Percentiles rank a stretch among this genome's conserved stretches.
Evolutionary conservation across 441 rosid genomes (phyloP).

Genomic region (Cnidoscolus chayamansa): DNA sequence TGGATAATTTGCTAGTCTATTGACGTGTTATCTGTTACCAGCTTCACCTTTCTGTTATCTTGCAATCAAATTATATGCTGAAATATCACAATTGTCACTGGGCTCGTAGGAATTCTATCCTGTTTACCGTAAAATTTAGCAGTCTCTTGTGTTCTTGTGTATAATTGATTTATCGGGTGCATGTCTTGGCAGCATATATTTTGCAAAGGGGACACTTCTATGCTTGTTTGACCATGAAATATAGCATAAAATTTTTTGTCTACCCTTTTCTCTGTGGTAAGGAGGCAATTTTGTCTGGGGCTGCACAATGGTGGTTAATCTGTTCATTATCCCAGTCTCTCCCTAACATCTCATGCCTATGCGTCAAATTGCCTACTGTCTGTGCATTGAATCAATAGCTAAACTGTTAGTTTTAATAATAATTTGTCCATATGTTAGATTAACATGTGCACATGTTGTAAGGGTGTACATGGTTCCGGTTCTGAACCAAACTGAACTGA

Average conservation of each 20-base stretch:
- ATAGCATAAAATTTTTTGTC: neutral
- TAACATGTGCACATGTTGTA: neutral
- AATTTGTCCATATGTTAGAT: neutral
- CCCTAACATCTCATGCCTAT: neutral
- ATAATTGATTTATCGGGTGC: conserved; percentile 4
- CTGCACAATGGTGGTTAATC: neutral
- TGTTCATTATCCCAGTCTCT: neutral
- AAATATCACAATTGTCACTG: neutral
- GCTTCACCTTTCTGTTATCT: neutral
- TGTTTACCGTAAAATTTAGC: neutral
- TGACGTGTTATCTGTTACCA: neutral
- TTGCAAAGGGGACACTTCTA: neutral
- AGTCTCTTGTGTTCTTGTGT: neutral
- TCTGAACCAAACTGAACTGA: too few species aligned
- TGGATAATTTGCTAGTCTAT: neutral
- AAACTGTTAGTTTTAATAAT: neutral
- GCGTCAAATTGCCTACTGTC: neutral
- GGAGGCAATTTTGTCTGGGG: neutral
- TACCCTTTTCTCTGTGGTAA: neutral
- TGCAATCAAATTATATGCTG: neutral
- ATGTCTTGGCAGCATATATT: too few species aligned
- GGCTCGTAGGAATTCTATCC: neutral
- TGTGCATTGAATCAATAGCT: neutral
- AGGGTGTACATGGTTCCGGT: too few species aligned
- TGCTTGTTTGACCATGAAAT: neutral